Evolutionary conservation across 164 flowering plant genomes (phyloP), one percentile per base, ranked within the genome.

Genomic region (Echeveria elegans): DNA sequence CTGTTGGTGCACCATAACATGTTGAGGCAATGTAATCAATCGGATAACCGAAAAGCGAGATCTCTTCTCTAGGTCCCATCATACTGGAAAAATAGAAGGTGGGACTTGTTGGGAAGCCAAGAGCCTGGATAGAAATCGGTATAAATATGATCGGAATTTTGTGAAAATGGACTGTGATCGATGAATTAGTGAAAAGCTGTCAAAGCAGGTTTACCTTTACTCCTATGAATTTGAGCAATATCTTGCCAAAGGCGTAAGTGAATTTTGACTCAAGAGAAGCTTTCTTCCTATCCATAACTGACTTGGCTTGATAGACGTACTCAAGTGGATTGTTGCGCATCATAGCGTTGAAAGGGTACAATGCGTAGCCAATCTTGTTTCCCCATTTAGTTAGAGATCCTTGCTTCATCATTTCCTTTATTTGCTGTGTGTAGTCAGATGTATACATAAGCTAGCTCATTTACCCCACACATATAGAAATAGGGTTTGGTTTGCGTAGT

Each of bases 31-130:
- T 28, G 61, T 56, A 26, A 28, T 56, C 61, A 19, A 56, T 14
- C 19, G 61, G 61, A 29, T 56, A 56, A 8, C 61, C 61, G 61
- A 56, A 56, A 0, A 56, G 32, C 2, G 61, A 56, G 18, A 56
- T 56, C 61, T 56, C 61, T 19, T 56, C 61, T 56, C 31, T 56
- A 26, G 61, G 61, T 15, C 61, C 61, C 61, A 56, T 56, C 61
- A 56, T 0, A 29, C 61, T 56, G 3, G 61, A 56, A 15, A 56
- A 56, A 56, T 26, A 56, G 30, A 56, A 56, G 2, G 61, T 56
- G 6, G 61, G 61, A 28, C 34, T 56, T 4, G 32, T 12, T 28
- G 61, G 61, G 23, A 56, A 56, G 14, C 32, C 18, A 2, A 56
- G 1, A 6, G 16, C 32, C 61, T 56, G 61, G 11, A 26, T 52